These are phyloP conservation scores for Penicillium lagena DNA, from an alignment of 495 filamentous ascomycete species.

Conservation along the genomic window DNA sequence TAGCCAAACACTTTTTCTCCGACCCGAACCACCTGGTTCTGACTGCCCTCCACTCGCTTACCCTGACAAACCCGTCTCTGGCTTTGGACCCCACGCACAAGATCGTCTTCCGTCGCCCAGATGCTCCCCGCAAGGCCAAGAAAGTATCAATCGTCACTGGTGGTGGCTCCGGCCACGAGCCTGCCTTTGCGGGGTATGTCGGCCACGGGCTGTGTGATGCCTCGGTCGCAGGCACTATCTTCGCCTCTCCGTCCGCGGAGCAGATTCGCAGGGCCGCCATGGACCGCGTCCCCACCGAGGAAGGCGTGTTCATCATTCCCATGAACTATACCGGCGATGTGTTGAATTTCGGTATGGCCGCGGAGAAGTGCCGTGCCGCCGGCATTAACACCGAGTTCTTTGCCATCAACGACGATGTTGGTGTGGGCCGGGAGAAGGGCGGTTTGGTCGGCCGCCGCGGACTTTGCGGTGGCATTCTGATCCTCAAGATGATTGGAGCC, in stretches of 20 bases:
- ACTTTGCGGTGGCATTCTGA: constrained; percentile 83
- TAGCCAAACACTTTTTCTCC: constrained; percentile 87
- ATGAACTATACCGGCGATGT: constrained; percentile 75
- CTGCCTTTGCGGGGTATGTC: constrained; percentile 71
- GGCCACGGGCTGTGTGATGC: constrained; percentile 74
- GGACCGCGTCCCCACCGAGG: constrained; percentile 58
- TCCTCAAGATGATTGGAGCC: constrained; percentile 85
- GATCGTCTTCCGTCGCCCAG: constrained; percentile 73
- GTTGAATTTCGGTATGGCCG: constrained; percentile 89
- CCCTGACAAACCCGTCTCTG: constrained; percentile 79
- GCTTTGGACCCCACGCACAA: constrained; percentile 78
- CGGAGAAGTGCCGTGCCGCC: constrained; percentile 82
- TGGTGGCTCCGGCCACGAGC: constrained; percentile 91
- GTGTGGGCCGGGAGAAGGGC: constrained; percentile 73
- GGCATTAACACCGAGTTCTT: constrained; percentile 85
- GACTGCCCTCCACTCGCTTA: constrained; percentile 67
- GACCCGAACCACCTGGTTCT: constrained; percentile 76
- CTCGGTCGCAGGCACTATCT: constrained; percentile 87
- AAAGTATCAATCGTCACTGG: constrained; percentile 83
- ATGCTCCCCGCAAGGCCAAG: constrained; percentile 29
- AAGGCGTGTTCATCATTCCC: constrained; percentile 66
- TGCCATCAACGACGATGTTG: constrained; percentile 92
- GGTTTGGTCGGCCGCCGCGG: constrained; percentile 91
- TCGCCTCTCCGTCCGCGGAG: constrained; percentile 80
- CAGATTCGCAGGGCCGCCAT: constrained; percentile 77